These are phyloP conservation scores for Talaromyces sp. DNA, from an alignment of 2,329 filamentous ascomycete species.

Conservation along the genomic window DNA sequence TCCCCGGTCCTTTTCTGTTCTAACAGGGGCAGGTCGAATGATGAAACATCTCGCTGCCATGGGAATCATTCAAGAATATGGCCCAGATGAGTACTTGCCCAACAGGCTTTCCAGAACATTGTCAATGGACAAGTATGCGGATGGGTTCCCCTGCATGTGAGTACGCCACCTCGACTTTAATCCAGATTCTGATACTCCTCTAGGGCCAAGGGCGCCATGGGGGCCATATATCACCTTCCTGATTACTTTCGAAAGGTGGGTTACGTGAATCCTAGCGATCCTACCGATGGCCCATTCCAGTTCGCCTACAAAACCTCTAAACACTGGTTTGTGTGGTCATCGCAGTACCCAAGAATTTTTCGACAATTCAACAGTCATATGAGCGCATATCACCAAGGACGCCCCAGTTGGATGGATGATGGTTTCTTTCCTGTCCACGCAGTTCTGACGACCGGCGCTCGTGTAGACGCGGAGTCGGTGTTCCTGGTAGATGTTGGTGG, in stretches of 20 bases:
- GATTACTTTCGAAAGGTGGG: background rate
- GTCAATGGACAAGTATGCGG: constrained; percentile 16
- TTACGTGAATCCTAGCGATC: background rate
- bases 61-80: constrained; percentile 27
- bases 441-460: background rate
- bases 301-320: constrained; percentile 1
- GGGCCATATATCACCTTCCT: background rate
- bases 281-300: background rate
- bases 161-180: background rate
- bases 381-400: constrained; percentile 2
- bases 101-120: constrained; percentile 28
- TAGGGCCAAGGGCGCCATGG: background rate
- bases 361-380: constrained; percentile 5
- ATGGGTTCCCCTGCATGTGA: constrained; percentile 23
- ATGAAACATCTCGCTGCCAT: constrained; percentile 31
- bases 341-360: background rate
- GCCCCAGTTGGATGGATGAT: constrained; percentile 3
- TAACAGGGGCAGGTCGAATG: constrained; percentile 18
- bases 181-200: background rate
- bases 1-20: background rate
- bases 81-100: constrained; percentile 25
- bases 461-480: background rate
- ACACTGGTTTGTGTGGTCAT: background rate
- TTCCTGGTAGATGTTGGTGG: background rate
- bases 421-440: background rate